Evolutionary conservation across 2,329 filamentous ascomycete species (phyloP).

Genomic region (Fusarium humuli): DNA sequence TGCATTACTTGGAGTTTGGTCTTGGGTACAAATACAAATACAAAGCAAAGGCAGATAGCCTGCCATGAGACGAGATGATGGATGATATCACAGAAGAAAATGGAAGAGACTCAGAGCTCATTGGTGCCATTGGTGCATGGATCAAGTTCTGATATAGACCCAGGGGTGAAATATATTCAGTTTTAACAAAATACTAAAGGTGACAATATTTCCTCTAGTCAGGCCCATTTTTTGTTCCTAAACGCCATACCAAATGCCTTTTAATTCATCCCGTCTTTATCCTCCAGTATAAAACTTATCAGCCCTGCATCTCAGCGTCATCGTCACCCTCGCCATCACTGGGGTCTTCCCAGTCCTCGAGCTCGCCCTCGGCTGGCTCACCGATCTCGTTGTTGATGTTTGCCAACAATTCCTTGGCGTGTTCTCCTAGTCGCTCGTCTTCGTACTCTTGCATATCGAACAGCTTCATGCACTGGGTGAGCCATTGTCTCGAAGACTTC

Average conservation of each 20-base stretch:
- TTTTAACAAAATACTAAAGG: constrained; percentile 38
- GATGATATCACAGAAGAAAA: constrained; percentile 13
- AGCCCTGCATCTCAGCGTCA: constrained; percentile 68
- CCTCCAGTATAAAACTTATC: constrained; percentile 35
- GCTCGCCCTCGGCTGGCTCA: constrained; percentile 65
- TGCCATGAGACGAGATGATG: constrained; percentile 24
- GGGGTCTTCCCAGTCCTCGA: constrained; percentile 66
- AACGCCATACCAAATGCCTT: constrained; percentile 46
- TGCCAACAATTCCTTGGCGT: constrained; percentile 77
- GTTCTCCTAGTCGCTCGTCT: constrained; percentile 80
- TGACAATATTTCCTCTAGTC: constrained; percentile 34
- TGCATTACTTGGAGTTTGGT: constrained; percentile 47
- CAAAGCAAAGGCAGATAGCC: constrained; percentile 21
- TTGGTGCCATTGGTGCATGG: constrained; percentile 5
- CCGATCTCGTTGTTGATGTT: constrained; percentile 74
- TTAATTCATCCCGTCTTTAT: constrained; percentile 26
- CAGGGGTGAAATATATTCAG: constrained; percentile 31
- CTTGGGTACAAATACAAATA: constrained; percentile 38
- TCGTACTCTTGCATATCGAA: constrained; percentile 86
- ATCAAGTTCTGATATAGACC: constrained; percentile 38
- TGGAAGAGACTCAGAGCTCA: not conserved
- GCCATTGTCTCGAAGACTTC: constrained; percentile 83
- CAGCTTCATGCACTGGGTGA: constrained; percentile 83
- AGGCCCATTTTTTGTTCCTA: constrained; percentile 41
- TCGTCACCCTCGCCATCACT: constrained; percentile 63